phyloP scores from a whole-genome alignment of 1,284 basidiomycete species.

The Cryptococcus sp. region DNA sequence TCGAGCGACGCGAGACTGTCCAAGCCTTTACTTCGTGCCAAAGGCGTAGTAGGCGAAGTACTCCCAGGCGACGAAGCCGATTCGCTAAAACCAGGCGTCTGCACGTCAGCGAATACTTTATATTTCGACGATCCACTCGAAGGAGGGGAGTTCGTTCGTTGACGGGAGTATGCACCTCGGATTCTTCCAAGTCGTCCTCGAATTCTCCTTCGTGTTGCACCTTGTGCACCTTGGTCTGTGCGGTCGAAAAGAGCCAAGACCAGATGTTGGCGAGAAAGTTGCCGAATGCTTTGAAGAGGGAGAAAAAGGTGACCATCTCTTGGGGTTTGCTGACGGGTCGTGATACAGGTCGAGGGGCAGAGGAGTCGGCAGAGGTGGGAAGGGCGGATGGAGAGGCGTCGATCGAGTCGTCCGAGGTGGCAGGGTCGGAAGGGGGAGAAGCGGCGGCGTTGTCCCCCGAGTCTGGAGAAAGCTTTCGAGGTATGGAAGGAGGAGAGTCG shows the following conservation, averaged over 20 bases:
- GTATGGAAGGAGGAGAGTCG: too few species aligned
- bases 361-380: background rate
- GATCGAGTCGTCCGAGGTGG: too few species aligned
- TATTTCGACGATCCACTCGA: background rate
- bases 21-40: background rate
- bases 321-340: background rate
- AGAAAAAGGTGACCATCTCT: background rate
- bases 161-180: slow-evolving; percentile 2
- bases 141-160: slow-evolving; percentile 5
- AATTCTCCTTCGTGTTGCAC: background rate
- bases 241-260: background rate
- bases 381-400: too few species aligned
- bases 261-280: background rate
- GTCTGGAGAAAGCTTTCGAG: too few species aligned
- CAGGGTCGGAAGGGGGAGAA: too few species aligned
- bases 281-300: background rate
- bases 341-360: background rate
- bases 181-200: slow-evolving; percentile 1
- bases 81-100: background rate
- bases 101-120: background rate
- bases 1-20: background rate
- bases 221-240: background rate
- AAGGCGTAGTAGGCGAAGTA: background rate
- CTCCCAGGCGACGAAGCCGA: background rate
- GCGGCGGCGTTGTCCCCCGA: too few species aligned